Evolutionary conservation across 1,284 basidiomycete species (phyloP).

Genomic region (Volvariella surrecta): DNA sequence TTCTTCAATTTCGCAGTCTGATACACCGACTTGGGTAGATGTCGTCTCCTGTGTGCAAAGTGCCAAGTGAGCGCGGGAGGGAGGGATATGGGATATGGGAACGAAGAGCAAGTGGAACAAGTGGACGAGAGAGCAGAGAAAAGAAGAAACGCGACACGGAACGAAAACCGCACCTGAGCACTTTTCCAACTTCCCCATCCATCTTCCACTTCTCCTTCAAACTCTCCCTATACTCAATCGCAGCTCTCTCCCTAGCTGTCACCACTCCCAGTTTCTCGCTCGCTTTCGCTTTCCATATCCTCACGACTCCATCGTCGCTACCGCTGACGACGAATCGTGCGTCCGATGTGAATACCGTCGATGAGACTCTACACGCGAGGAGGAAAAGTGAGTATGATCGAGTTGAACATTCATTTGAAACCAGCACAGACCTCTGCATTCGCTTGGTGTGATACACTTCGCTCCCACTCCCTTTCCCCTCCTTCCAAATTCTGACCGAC

Average conservation of each 20-base stretch:
- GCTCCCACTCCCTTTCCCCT: conserved; percentile 74
- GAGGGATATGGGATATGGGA: no score
- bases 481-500: conserved; percentile 90
- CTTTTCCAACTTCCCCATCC: conserved; percentile 75
- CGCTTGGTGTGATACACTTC: conserved; percentile 98
- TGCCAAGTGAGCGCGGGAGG: no score
- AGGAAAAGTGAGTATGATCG: conserved; percentile 22
- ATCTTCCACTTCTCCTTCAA: conserved; percentile 87
- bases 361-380: conserved; percentile 44
- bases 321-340: conserved; percentile 91
- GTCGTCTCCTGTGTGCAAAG: conserved; percentile 53
- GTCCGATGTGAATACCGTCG: conserved; percentile 80
- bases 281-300: conserved; percentile 94
- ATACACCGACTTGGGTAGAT: conserved; percentile 87
- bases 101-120: no score
- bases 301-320: conserved; percentile 95
- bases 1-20: conserved; percentile 83
- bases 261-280: conserved; percentile 90
- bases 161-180: conserved; percentile 63
- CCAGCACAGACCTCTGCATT: conserved; percentile 96
- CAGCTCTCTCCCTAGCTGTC: conserved; percentile 86
- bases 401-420: conserved; percentile 8
- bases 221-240: conserved; percentile 88
- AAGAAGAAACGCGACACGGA: background rate
- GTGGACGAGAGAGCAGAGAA: background rate